Evolutionary conservation across 331 rosid species (phyloP).

Genomic region (Pyrus hybrid): DNA sequence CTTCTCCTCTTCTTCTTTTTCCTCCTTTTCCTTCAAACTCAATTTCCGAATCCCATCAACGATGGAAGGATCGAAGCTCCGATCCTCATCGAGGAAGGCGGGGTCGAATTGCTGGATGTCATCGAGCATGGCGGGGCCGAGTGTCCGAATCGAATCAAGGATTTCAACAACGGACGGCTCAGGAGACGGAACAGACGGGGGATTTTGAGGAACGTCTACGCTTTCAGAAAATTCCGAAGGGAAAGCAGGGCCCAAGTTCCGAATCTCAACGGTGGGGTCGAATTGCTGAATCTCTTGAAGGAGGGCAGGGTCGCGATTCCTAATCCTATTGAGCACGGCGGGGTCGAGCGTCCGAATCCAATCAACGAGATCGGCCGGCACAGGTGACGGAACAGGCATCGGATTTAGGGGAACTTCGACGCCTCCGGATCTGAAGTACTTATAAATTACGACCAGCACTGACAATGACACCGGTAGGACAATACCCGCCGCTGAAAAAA

Average conservation of each 20-base stretch:
- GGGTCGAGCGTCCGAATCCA: background rate
- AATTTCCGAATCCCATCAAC: background rate
- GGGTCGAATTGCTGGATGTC: background rate
- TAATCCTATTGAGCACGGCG: background rate
- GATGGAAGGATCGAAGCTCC: conserved; percentile 10
- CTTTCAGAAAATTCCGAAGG: background rate
- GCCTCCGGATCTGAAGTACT: background rate
- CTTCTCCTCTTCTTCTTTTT: background rate
- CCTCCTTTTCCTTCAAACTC: background rate
- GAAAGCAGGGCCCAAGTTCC: too few species aligned
- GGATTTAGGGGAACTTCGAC: background rate
- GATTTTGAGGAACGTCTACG: background rate
- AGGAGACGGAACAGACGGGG: background rate
- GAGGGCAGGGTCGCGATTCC: conserved; percentile 12
- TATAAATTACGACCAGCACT: background rate
- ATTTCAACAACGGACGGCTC: conserved; percentile 2
- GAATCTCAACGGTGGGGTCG: too few species aligned
- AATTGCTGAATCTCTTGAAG: too few species aligned
- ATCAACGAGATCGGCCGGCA: conserved; percentile 14
- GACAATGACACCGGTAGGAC: background rate
- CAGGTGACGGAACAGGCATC: background rate
- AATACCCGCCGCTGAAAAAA: background rate
- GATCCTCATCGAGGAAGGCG: background rate
- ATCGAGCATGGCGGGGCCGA: background rate
- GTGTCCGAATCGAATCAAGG: background rate